Percentiles rank a stretch among this genome's conserved stretches.
phyloP scores from a whole-genome alignment of 768 basidiomycete species.

The Amanita muscaria region DNA sequence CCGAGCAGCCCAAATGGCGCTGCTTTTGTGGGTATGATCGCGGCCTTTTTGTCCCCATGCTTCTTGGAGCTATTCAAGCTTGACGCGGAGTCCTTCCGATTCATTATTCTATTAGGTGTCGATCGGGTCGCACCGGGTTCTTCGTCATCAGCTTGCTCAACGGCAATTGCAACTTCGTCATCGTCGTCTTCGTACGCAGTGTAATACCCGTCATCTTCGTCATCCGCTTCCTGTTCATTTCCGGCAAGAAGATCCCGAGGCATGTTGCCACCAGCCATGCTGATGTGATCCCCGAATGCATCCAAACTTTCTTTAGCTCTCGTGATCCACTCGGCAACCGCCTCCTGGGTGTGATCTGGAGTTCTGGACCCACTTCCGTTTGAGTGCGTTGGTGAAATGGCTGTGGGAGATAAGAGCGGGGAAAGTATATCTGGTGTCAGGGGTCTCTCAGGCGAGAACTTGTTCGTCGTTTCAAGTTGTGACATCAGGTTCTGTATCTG shows the following conservation, averaged over 20 bases:
- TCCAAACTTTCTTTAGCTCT: conserved; percentile 62
- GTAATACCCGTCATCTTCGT: conserved; percentile 31
- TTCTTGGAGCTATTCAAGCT: conserved; percentile 34
- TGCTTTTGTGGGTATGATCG: conserved; percentile 50
- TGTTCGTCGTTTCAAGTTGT: conserved; percentile 46
- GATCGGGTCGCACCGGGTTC: conserved; percentile 18
- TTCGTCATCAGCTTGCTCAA: conserved; percentile 35
- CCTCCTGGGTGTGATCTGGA: conserved; percentile 31
- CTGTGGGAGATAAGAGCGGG: conserved; percentile 13
- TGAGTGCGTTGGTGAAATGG: background rate
- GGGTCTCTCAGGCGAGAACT: conserved; percentile 12
- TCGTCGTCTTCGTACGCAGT: conserved; percentile 25
- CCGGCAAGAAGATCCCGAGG: conserved; percentile 43
- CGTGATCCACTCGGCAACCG: conserved; percentile 69
- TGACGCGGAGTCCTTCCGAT: conserved; percentile 30
- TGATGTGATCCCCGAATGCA: conserved; percentile 61
- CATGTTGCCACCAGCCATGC: conserved; percentile 46
- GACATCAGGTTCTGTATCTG: conserved; percentile 67
- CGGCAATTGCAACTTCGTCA: conserved; percentile 26
- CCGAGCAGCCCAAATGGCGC: conserved; percentile 74
- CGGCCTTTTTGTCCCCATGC: conserved; percentile 36
- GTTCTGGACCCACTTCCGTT: background rate
- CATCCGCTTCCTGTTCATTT: conserved; percentile 33
- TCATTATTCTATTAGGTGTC: conserved; percentile 15
- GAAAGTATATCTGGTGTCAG: conserved; percentile 13